Base-by-base conservation (phyloP, 192 early-diverging fungal genomes). In the Coemansia biformis region DNA sequence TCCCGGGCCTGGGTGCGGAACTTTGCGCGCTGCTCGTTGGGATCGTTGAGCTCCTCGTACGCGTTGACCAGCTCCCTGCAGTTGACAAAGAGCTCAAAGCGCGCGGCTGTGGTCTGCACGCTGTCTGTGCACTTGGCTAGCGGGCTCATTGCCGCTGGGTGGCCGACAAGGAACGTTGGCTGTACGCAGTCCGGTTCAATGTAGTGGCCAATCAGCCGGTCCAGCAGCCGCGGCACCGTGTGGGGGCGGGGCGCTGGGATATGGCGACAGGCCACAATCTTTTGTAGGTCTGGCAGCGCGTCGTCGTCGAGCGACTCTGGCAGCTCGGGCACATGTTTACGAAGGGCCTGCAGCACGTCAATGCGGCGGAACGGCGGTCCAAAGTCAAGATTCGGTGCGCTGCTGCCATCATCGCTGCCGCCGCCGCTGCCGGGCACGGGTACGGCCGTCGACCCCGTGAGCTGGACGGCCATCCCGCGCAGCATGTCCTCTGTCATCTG, bases 11-110 rank as follows among this genome's bases (percentile, higher is more conserved):
- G 87, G 30, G 79, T 66, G 9, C 55, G 53, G 49, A 89, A 89
- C 28, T 83, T 72, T 10, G 59, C 56, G 4, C 79, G 78, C 47
- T 92, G 91, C 38, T 89, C 83, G 11, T 64, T 37, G 6, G 91
- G 91, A 46, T 92, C 86, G 49, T 94, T 94, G 58, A 94, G 78
- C 57, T 94, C 91, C 58, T 83, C 86, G 54, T 94, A 94, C 0
- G 87, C 87, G 54, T 94, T 94, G 22, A 86, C 81, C 32, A 89
- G 66, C 55, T 94, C 91, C 35, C 82, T 83, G 28, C 75, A 75
- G 3, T 68, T 80, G 37, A 89, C 79, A 77, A 89, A 89, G 24
- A 91, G 67, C 63, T 93, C 91, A 46, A 91, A 89, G 12, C 91
- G 76, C 6, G 78, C 83, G 2, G 86, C 70, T 9, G 80, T 71